Percentiles rank a stretch among this genome's conserved stretches.
These are phyloP conservation scores for Setaria italica DNA, from an alignment of 202 grass and related monocot species.

Conservation along the genomic window DNA sequence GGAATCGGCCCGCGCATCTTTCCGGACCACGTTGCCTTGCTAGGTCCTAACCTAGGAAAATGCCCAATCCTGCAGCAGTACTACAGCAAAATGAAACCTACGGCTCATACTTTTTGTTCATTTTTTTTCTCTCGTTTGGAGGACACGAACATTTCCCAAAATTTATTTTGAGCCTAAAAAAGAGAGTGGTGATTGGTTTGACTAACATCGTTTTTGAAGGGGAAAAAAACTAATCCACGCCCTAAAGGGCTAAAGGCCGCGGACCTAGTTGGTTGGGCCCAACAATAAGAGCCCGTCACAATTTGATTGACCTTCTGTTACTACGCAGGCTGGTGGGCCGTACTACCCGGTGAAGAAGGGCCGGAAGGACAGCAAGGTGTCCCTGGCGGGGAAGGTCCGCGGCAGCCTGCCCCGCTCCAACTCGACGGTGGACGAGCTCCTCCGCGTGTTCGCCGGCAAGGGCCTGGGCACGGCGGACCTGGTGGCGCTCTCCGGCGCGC, in stretches of 20 bases:
- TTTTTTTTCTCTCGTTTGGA: neutral
- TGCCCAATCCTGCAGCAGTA: neutral
- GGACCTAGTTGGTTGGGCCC: neutral
- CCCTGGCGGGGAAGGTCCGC: conserved; percentile 60
- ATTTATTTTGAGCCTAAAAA: neutral
- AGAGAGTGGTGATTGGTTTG: neutral
- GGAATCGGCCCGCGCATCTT: conserved; percentile 32
- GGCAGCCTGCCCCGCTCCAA: conserved; percentile 77
- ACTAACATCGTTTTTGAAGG: neutral
- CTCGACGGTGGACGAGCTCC: conserved; percentile 77
- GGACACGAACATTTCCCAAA: neutral
- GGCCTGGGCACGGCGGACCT: conserved; percentile 64
- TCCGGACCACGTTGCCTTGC: conserved; percentile 38
- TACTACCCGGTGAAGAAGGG: conserved; percentile 83
- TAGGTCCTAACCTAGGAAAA: neutral
- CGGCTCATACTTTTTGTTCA: neutral
- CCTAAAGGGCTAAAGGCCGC: neutral
- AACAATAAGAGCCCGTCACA: neutral
- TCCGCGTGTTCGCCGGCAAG: conserved; percentile 78
- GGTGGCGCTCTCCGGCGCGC: conserved; percentile 81
- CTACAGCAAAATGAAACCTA: no score
- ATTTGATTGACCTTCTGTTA: neutral
- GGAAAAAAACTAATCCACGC: neutral
- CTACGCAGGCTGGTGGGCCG: conserved; percentile 73
- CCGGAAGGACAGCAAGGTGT: conserved; percentile 88